These are phyloP conservation scores for Sordariomycetes sp. DNA, from an alignment of 2,329 filamentous ascomycete genomes.

Conservation along the genomic window DNA sequence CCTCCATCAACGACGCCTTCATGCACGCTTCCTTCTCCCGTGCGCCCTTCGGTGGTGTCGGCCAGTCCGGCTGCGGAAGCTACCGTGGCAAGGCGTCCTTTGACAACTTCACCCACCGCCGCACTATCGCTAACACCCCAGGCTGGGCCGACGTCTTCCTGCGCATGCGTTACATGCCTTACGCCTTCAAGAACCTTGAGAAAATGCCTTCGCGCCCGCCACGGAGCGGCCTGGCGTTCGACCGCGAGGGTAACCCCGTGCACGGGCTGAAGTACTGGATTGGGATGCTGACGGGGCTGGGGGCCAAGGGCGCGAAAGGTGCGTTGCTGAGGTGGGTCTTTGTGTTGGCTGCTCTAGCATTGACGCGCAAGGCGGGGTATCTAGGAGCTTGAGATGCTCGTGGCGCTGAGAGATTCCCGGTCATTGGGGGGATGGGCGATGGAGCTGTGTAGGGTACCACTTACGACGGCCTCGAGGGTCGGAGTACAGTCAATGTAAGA, in stretches of 20 bases:
- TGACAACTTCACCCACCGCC: constrained; percentile 51
- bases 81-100: constrained; percentile 70
- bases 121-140: constrained; percentile 46
- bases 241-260: constrained; percentile 40
- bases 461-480: not conserved
- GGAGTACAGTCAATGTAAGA: not conserved
- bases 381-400: not conserved
- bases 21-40: constrained; percentile 60
- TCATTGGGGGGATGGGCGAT: not conserved
- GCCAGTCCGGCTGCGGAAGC: constrained; percentile 60
- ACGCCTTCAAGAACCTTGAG: constrained; percentile 29
- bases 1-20: constrained; percentile 51
- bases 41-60: constrained; percentile 72
- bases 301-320: constrained; percentile 32
- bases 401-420: not conserved
- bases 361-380: not conserved
- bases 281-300: constrained; percentile 34
- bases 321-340: constrained; percentile 36
- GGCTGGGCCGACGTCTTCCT: constrained; percentile 55
- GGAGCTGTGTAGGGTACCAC: not conserved
- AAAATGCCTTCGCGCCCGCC: constrained; percentile 26
- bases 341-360: constrained; percentile 2
- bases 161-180: constrained; percentile 55
- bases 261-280: constrained; percentile 41
- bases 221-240: constrained; percentile 41